Base-by-base conservation (phyloP, 2,329 filamentous ascomycete species). In the Cercospora sojina region DNA sequence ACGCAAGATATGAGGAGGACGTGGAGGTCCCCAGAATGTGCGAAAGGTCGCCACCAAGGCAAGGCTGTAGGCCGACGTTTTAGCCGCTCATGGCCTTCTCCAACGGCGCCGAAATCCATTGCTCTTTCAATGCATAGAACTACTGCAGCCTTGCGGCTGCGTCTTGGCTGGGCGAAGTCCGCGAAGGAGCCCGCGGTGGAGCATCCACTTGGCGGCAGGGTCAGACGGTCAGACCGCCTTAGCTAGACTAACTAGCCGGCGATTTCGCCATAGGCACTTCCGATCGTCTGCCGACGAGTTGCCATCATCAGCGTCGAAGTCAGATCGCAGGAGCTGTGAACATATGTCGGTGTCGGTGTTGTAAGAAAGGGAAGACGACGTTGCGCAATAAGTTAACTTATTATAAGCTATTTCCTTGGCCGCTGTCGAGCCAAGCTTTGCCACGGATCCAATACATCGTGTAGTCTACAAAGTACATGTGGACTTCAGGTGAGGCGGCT, bases 121-220 rank as follows among this genome's bases (percentile, higher is more conserved):
- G 59, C 59, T 62, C 18, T 41, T n/a, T 27, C 23, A 25, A 51
- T 62, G 59, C 59, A 62, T 53, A 53, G 47, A 29, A 53, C 47
- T 53, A 53, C 41, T 62, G 59, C 59, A 62, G 59, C 41, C 38
- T 27, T 10, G 25, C 53, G 25, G 53, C 38, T 53, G 43, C 58
- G n/a, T 49, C 18, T 51, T 47, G 16, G 29, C 58, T 61, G 38
- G 58, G 41, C 43, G 20, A 35, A 20, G 25, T 29, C 25, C 35
- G 41, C 58, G 53, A 57, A 57, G 53, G 53, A 57, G 53, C 35
- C 4, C n/a, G 5, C 7, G 27, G 25, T 62, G 59, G 59, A 62
- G 59, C 13, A 18, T 29, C 59, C 12, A 35, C 59, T 62, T 62
- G 59, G 59, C 43, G 20, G 25, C 27, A 51, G 27, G 49, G 16